A percentile compares a stretch with the other conserved stretches of the same genome.
These are phyloP conservation scores for Colletotrichum liaoningense DNA, from an alignment of 2,329 filamentous ascomycete genomes.

Conservation along the genomic window DNA sequence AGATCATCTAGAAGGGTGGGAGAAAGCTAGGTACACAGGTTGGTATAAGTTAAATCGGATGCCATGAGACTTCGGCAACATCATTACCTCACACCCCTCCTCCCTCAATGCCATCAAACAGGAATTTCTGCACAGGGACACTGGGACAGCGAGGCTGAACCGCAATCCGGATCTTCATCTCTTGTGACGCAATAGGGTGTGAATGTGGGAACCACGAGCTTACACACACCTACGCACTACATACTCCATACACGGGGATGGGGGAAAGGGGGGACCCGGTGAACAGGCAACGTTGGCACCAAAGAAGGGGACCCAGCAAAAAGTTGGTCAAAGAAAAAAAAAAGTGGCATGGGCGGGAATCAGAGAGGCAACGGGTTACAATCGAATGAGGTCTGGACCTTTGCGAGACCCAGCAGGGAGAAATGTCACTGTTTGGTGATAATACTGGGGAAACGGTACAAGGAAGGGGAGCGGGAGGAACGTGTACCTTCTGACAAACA, in stretches of 20 bases:
- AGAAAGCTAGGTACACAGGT: neutral
- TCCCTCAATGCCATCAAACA: neutral
- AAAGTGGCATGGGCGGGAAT: neutral
- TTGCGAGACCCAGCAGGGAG: neutral
- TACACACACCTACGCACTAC: neutral
- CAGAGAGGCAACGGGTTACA: neutral
- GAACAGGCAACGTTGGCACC: neutral
- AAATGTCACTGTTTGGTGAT: neutral
- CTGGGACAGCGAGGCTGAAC: conserved; percentile 5
- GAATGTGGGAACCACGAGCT: neutral
- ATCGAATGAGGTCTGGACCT: neutral
- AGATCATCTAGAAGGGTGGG: neutral
- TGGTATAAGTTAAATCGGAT: neutral
- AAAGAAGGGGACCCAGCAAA: neutral
- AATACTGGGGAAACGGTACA: neutral
- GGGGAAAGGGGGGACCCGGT: conserved; percentile 4
- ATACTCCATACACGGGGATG: too few species aligned
- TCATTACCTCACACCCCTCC: conserved; percentile 31
- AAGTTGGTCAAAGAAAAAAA: neutral
- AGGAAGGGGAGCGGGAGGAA: neutral
- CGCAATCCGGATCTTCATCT: neutral
- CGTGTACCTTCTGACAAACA: neutral
- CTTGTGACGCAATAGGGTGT: conserved; percentile 33
- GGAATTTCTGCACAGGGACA: neutral
- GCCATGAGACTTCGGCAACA: neutral